A percentile compares a stretch with the other conserved stretches of the same genome.
These are phyloP conservation scores for Verticillium longisporum DNA, from an alignment of 2,329 filamentous ascomycete genomes.

Conservation along the genomic window DNA sequence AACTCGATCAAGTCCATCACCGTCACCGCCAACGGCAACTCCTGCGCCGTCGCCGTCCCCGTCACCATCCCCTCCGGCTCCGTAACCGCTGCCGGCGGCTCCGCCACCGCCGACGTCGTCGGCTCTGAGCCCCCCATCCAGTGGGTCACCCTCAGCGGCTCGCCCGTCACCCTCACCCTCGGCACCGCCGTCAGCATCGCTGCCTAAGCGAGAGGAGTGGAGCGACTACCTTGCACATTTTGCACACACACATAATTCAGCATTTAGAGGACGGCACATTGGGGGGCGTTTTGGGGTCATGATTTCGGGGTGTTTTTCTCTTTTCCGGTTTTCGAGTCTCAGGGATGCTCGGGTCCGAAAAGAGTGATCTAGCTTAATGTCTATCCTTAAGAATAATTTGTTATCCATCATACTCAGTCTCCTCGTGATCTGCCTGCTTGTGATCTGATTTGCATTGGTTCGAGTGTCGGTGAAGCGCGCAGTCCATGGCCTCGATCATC, in stretches of 20 bases:
- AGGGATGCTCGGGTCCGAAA: neutral
- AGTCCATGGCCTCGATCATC: too few relatives aligned
- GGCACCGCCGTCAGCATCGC: neutral
- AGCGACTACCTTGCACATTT: neutral
- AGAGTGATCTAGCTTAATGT: neutral
- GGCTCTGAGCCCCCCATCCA: conserved; percentile 46
- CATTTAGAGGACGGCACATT: neutral
- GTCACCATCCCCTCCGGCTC: conserved; percentile 42
- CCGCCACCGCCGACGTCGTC: conserved; percentile 38
- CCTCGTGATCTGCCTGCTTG: too few relatives aligned
- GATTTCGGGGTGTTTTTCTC: neutral
- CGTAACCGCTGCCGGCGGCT: conserved; percentile 33
- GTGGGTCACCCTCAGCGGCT: conserved; percentile 38
- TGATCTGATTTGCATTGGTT: too few relatives aligned
- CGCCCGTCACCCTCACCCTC: conserved; percentile 32
- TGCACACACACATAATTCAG: neutral
- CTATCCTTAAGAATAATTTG: neutral
- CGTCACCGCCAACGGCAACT: conserved; percentile 40
- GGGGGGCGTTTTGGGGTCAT: neutral
- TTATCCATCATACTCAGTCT: neutral
- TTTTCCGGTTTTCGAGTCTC: too few relatives aligned
- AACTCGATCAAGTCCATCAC: conserved; percentile 42
- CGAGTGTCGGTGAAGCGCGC: too few relatives aligned
- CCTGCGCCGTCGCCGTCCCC: conserved; percentile 43
- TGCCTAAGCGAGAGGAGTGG: neutral